Percentiles rank a stretch among this genome's conserved stretches.
phyloP scores from a whole-genome alignment of 805 yeast genomes.

The Barnettozyma populi region DNA sequence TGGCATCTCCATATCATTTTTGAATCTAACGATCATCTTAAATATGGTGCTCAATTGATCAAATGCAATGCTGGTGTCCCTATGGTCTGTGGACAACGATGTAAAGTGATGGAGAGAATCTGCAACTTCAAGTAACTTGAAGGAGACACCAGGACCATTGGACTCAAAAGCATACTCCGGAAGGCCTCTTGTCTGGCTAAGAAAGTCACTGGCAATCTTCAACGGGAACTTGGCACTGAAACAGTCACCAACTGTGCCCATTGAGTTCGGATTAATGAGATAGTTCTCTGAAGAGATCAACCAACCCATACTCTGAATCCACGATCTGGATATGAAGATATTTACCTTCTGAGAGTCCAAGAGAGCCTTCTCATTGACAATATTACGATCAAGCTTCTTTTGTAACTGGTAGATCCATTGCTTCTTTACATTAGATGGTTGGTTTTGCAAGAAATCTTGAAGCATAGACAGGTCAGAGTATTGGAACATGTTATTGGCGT shows the following conservation, averaged over 20 bases:
- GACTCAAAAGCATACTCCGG: slow-evolving; percentile 23
- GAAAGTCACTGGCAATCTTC: slow-evolving; percentile 19
- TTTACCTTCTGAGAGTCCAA: slow-evolving; percentile 22
- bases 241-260: slow-evolving; percentile 14
- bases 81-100: slow-evolving; percentile 12
- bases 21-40: slow-evolving; percentile 17
- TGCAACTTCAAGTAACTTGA: slow-evolving; percentile 21
- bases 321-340: slow-evolving; percentile 20
- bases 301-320: slow-evolving; percentile 24
- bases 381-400: slow-evolving; percentile 15
- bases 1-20: slow-evolving; percentile 19
- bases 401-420: slow-evolving; percentile 21
- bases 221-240: slow-evolving; percentile 19
- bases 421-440: slow-evolving; percentile 16
- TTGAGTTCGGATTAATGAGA: slow-evolving; percentile 11
- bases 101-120: slow-evolving; percentile 19
- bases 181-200: slow-evolving; percentile 12
- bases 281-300: slow-evolving; percentile 19
- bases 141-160: slow-evolving; percentile 23
- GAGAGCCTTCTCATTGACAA: slow-evolving; percentile 8
- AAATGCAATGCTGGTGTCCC: slow-evolving; percentile 13
- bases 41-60: slow-evolving; percentile 17
- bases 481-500: slow-evolving; percentile 1
- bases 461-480: slow-evolving; percentile 9
- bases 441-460: slow-evolving; percentile 15